phyloP scores from a whole-genome alignment of 768 basidiomycete genomes.

The Hygrophorus russula region DNA sequence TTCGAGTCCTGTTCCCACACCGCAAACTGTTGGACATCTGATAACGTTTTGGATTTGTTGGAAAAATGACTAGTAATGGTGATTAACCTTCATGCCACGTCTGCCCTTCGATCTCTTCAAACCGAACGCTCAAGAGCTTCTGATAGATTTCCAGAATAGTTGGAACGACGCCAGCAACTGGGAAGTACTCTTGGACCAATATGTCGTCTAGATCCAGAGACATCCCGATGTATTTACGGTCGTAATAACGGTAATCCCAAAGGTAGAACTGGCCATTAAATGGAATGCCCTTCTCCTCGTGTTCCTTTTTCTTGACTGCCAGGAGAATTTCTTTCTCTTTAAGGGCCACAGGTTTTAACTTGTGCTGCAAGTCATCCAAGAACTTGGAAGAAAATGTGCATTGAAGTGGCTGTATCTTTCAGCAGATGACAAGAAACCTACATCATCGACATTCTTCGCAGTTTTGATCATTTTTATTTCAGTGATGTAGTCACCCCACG shows the following conservation, averaged over 20 bases:
- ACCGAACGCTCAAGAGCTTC: slow-evolving; percentile 65
- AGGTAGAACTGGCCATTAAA: slow-evolving; percentile 68
- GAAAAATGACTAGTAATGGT: neutral
- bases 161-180: slow-evolving; percentile 73
- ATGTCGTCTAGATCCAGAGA: slow-evolving; percentile 63
- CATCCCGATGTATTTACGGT: slow-evolving; percentile 55
- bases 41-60: slow-evolving; percentile 1
- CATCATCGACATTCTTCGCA: slow-evolving; percentile 47
- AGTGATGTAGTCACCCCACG: slow-evolving; percentile 78
- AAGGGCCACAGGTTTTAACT: slow-evolving; percentile 60
- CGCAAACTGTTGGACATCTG: slow-evolving; percentile 74
- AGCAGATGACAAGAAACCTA: slow-evolving; percentile 15
- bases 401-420: slow-evolving; percentile 1
- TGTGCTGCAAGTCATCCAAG: slow-evolving; percentile 62
- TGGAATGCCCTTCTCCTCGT: slow-evolving; percentile 42
- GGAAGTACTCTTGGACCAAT: slow-evolving; percentile 83
- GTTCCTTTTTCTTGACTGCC: slow-evolving; percentile 66
- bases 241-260: slow-evolving; percentile 80
- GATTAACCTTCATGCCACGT: slow-evolving; percentile 71
- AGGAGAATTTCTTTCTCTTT: slow-evolving; percentile 61
- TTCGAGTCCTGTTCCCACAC: slow-evolving; percentile 78
- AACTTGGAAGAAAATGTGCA: slow-evolving; percentile 34
- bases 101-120: slow-evolving; percentile 48
- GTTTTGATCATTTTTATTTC: slow-evolving; percentile 83
- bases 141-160: slow-evolving; percentile 79